A percentile compares a stretch with the other conserved stretches of the same genome.
phyloP scores from a whole-genome alignment of 2,329 filamentous ascomycete species.

The Trichocomaceae sp. region DNA sequence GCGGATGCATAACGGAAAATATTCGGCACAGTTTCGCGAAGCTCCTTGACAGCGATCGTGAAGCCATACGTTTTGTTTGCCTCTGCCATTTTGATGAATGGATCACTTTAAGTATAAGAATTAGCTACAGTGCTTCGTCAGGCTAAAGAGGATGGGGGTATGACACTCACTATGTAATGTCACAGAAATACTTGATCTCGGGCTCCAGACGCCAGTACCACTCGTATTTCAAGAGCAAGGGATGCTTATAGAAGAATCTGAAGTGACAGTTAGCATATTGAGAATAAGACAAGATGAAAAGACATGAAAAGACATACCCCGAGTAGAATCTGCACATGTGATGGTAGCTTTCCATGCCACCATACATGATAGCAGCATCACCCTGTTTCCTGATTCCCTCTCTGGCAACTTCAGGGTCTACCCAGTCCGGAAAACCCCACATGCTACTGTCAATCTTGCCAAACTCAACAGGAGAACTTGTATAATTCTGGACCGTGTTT shows the following conservation, averaged over 20 bases:
- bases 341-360: constrained; percentile 96
- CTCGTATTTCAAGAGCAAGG: constrained; percentile 89
- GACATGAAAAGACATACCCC: constrained; percentile 50
- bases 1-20: constrained; percentile 98
- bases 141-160: background rate
- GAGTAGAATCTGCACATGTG: constrained; percentile 99
- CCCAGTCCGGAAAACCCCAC: constrained; percentile 98
- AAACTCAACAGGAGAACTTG: constrained; percentile 81
- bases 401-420: constrained; percentile 84
- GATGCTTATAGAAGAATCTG: constrained; percentile 95
- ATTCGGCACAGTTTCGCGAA: constrained; percentile 95
- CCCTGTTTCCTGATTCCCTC: constrained; percentile 96
- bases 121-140: background rate
- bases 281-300: background rate
- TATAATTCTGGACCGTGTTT: constrained; percentile 79
- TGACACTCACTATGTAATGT: constrained; percentile 82
- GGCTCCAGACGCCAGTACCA: constrained; percentile 99
- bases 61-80: constrained; percentile 97
- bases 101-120: constrained; percentile 60
- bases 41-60: constrained; percentile 96
- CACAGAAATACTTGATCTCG: constrained; percentile 99
- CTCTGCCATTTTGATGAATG: constrained; percentile 90
- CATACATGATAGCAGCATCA: constrained; percentile 97
- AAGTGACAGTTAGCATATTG: constrained; percentile 14
- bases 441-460: constrained; percentile 83